Evolutionary conservation across 1,139 yeast species (phyloP), one percentile per base, ranked within the genome.

Genomic region (Suhomyces kunorum): DNA sequence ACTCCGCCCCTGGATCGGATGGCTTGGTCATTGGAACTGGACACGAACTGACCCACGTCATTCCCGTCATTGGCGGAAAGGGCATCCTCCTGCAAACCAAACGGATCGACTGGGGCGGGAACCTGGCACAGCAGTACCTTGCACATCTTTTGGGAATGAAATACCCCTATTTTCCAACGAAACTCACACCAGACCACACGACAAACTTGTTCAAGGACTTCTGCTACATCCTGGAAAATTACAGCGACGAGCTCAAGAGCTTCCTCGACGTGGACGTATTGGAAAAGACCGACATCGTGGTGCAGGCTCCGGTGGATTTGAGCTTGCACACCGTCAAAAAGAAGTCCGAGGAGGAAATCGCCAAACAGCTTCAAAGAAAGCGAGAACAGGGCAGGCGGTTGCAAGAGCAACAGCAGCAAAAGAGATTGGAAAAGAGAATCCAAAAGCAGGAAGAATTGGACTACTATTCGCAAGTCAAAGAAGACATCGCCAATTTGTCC

Each of bases 81-180:
- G 94, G 95, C 0, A 52, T 83, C 3, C 61, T 88, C 39, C 67
- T 76, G 34, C 84, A 83, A 45, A 72, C 92, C 2, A 90, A 88
- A 54, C 71, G 98, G 53, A 79, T 94, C 32, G 90, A 88, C 56
- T 88, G 94, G 87, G 98, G 98, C 41, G 98, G 97, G 6, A 78
- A 79, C 45, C 86, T 80, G 39, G 76, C 90, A 2, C 79, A 76
- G 24, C 79, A 75, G 36, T 90, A 74, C 51, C 62, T 92, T 58
- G 78, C 75, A 44, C 76, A 72, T 49, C 71, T 86, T 24, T 64
- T 94, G 36, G 74, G 82, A 1, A 70, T 94, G 55, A 94, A 94
- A 57, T 94, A 94, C 61, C 98, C 98, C 0, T 83, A 83, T 52
- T 92, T 89, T 58, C 98, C 98, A 3, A 67, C 86, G 2, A 84